A percentile compares a stretch with the other conserved stretches of the same genome.
These are phyloP conservation scores for Mentha longifolia DNA, from an alignment of 257 asterid species.

Conservation along the genomic window DNA sequence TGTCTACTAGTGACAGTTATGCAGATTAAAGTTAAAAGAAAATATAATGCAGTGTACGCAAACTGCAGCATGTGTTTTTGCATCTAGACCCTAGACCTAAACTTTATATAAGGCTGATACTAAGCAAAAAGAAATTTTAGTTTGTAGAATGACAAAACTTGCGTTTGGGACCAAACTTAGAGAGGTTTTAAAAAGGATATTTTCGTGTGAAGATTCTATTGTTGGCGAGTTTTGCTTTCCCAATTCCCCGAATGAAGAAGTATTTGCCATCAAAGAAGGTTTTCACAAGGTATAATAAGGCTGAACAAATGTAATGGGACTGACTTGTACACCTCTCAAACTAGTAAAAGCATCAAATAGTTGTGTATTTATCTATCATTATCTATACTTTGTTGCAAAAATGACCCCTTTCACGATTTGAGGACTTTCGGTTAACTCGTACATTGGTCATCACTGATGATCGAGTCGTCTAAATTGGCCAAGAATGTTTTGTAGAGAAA, in stretches of 20 bases:
- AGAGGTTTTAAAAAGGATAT: background rate
- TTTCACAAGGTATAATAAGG: no score
- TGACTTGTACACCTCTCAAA: constrained; percentile 9
- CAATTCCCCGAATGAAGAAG: background rate
- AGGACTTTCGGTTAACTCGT: background rate
- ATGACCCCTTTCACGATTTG: background rate
- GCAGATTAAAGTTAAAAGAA: background rate
- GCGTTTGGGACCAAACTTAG: background rate
- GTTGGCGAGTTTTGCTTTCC: constrained; percentile 24
- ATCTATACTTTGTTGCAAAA: no score
- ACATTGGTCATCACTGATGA: background rate
- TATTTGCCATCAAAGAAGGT: background rate
- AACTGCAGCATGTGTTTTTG: background rate
- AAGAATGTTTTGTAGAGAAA: background rate
- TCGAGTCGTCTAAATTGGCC: background rate
- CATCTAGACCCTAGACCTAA: background rate
- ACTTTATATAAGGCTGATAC: background rate
- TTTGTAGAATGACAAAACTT: background rate
- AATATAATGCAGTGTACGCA: background rate
- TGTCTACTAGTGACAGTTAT: no score
- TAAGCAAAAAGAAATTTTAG: background rate
- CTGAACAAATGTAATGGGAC: background rate
- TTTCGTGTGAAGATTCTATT: constrained; percentile 2
- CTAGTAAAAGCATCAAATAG: background rate
- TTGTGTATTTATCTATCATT: no score